Base-by-base conservation (phyloP, 768 basidiomycete species). In the Tylopilus subfusipes region DNA sequence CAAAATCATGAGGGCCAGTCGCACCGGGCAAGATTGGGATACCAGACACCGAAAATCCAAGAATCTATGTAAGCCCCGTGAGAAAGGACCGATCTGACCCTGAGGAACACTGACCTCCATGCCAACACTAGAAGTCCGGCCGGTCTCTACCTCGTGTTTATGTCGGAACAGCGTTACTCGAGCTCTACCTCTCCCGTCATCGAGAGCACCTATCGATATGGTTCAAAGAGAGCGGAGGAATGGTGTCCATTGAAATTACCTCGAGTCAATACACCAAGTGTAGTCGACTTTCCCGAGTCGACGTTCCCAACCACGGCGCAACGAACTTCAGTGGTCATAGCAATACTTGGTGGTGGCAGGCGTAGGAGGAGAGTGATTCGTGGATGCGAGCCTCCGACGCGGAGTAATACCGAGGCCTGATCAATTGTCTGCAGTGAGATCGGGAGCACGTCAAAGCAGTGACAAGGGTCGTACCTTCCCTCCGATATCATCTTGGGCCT, bases 231-330 rank as follows among this genome's bases (percentile, higher is more conserved):
- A 48, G 34, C 52, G 24, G 55, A 70, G 40, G 64, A 52, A 11
- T 59, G 59, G 31, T 62, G 65, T 47, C 63, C 38, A 34, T 27
- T 33, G 24, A 30, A 42, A 61, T 60, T 76, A 80, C 94, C 96
- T 69, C 94, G 79, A n/a, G 96, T 98, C 12, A 99, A 75, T 9
- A 98, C 97, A 45, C 95, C 95, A 18, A 97, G 76, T 12, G 92
- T 96, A 18, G 95, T 96, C 3, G 90, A 93, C 70, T 98, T 98
- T 0, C 96, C 96, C 51, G 90, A 89, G 66, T 91, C 88, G 27
- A 94, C 92, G 65, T 97, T 98, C 4, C 97, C 97, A 6, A 98
- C 92, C 2, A 97, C 94, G 0, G 96, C 95, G 62, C 94, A 93
- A 30, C 97, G 82, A 2, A 97, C 93, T 72, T 99, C 96, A 8